Percentiles rank a stretch among this genome's conserved stretches.
Evolutionary conservation across 2,329 filamentous ascomycete species (phyloP).

Genomic region (Penicillium sp.): DNA sequence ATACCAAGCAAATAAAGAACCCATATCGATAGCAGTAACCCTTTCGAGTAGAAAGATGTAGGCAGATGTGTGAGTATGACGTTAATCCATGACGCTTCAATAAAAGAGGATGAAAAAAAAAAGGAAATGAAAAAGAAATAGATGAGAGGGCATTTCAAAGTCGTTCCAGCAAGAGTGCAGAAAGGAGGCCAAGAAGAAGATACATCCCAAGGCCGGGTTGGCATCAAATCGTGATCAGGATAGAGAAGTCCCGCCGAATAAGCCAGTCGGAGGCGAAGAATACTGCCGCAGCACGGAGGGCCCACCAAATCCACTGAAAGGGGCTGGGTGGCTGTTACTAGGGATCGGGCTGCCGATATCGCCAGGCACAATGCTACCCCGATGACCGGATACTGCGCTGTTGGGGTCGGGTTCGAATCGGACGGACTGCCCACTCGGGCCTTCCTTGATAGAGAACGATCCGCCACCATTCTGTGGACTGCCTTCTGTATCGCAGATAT

Average conservation of each 20-base stretch:
- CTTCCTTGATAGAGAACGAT: slow-evolving; percentile 69
- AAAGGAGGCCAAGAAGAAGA: slow-evolving; percentile 5
- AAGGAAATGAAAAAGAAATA: slow-evolving; percentile 10
- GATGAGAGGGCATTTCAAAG: slow-evolving; percentile 20
- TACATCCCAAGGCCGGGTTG: not conserved
- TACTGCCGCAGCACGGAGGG: slow-evolving; percentile 39
- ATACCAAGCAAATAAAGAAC: slow-evolving; percentile 19
- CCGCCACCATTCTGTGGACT: slow-evolving; percentile 84
- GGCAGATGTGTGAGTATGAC: slow-evolving; percentile 20
- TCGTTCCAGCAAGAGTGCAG: slow-evolving; percentile 17
- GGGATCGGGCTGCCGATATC: slow-evolving; percentile 69
- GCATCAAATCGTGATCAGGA: slow-evolving; percentile 6
- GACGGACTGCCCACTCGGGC: slow-evolving; percentile 46
- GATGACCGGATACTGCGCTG: slow-evolving; percentile 44
- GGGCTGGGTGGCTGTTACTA: slow-evolving; percentile 41
- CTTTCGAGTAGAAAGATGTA: slow-evolving; percentile 13
- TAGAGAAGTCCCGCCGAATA: slow-evolving; percentile 32
- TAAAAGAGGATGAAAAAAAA: slow-evolving; percentile 11
- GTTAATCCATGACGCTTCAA: slow-evolving; percentile 30
- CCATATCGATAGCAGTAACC: slow-evolving; percentile 17
- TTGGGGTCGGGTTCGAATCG: slow-evolving; percentile 55
- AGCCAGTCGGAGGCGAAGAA: slow-evolving; percentile 39
- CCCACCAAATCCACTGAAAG: slow-evolving; percentile 39
- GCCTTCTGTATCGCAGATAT: slow-evolving; percentile 88
- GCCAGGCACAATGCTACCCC: slow-evolving; percentile 54